Evolutionary conservation across 352 stramenopile genomes (phyloP).

Genomic region (Thalassiosira livingstoniorum): DNA sequence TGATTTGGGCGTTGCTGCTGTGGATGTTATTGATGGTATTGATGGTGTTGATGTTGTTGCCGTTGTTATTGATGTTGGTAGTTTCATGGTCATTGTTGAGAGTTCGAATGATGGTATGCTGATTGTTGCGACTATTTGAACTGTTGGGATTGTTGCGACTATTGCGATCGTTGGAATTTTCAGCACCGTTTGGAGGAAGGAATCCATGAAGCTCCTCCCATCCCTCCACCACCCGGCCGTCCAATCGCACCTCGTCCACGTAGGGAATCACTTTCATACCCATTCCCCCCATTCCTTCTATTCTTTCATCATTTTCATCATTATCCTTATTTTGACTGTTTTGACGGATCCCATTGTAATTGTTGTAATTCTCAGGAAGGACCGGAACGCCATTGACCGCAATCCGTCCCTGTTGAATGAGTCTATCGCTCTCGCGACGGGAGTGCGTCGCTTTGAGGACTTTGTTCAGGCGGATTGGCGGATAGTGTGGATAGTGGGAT

Average conservation of each 20-base stretch:
- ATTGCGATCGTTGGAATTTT: background rate
- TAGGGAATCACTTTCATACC: slow-evolving; percentile 68
- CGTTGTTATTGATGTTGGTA: background rate
- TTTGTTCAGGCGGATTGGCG: slow-evolving; percentile 81
- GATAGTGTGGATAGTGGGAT: too few species aligned
- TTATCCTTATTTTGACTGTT: slow-evolving; percentile 6
- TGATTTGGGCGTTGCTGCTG: too few species aligned
- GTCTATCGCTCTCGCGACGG: slow-evolving; percentile 71
- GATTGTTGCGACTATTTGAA: slow-evolving; percentile 6
- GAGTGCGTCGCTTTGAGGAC: slow-evolving; percentile 82
- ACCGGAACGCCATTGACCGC: slow-evolving; percentile 67
- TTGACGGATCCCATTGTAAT: background rate
- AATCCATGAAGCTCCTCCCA: slow-evolving; percentile 82
- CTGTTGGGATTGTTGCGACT: background rate
- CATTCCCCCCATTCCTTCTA: too few species aligned
- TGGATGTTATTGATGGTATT: slow-evolving; percentile 6
- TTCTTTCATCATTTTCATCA: slow-evolving; percentile 9
- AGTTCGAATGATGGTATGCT: background rate
- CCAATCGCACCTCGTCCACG: slow-evolving; percentile 68
- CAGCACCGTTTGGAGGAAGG: background rate
- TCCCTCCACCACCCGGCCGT: slow-evolving; percentile 68
- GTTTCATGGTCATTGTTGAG: background rate
- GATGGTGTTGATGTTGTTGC: slow-evolving; percentile 21
- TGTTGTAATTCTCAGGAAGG: background rate
- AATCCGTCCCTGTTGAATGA: slow-evolving; percentile 75